Percentiles rank a stretch among this genome's conserved stretches.
These are phyloP conservation scores for Sicyos baderoa DNA, from an alignment of 306 rosid species.

Conservation along the genomic window DNA sequence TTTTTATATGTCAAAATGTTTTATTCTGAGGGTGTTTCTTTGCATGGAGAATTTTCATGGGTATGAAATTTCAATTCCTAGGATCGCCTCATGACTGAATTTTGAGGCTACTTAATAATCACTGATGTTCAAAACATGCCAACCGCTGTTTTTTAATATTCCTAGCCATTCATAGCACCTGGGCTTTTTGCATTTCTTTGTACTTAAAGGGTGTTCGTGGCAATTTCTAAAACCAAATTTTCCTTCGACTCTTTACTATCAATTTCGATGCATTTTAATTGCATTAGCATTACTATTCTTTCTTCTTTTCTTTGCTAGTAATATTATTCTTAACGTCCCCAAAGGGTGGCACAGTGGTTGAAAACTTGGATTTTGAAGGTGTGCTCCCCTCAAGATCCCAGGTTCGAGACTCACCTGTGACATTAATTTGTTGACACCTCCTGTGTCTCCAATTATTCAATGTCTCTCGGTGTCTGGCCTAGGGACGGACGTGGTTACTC, in stretches of 20 bases:
- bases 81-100: not conserved
- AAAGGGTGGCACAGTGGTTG: too few relatives aligned
- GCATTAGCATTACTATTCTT: slow-evolving; percentile 4
- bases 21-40: not conserved
- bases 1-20: not conserved
- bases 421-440: too few relatives aligned
- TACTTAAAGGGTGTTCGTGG: not conserved
- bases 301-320: not conserved
- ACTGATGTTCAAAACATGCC: not conserved
- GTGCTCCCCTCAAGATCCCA: too few relatives aligned
- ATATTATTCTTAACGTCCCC: not conserved
- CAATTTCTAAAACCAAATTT: not conserved
- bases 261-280: slow-evolving; percentile 3
- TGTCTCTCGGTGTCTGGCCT: too few relatives aligned
- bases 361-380: too few relatives aligned
- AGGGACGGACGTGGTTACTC: too few relatives aligned
- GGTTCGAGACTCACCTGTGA: too few relatives aligned
- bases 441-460: too few relatives aligned
- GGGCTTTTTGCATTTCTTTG: slow-evolving; percentile 3
- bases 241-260: not conserved
- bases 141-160: not conserved
- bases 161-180: not conserved
- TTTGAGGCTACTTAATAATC: not conserved
- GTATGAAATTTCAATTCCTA: not conserved
- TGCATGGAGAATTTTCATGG: not conserved